Evolutionary conservation across 352 stramenopile genomes (phyloP).

Genomic region (Phytophthora sp.): DNA sequence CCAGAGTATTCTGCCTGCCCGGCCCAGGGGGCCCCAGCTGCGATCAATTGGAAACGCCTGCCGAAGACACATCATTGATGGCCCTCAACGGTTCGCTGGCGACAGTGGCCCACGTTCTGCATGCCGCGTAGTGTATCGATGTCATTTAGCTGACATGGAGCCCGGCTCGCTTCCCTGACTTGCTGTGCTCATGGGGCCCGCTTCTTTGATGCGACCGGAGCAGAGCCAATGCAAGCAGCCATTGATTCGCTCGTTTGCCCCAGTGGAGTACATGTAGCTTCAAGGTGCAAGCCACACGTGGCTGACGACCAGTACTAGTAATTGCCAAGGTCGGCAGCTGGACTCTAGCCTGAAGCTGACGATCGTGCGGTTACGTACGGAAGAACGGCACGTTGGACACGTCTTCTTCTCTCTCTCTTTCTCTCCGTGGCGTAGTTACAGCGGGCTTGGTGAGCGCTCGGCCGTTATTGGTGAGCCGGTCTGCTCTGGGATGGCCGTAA

Average conservation of each 20-base stretch:
- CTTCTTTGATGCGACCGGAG: background rate
- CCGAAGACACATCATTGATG: conserved; percentile 11
- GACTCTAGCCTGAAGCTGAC: too few relatives aligned
- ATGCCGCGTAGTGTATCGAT: conserved; percentile 8
- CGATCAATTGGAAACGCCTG: background rate
- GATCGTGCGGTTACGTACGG: conserved; percentile 3
- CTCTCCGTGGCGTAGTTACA: background rate
- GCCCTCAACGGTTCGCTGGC: conserved; percentile 3
- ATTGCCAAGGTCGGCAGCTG: background rate
- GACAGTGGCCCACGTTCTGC: background rate
- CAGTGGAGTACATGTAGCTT: conserved; percentile 1
- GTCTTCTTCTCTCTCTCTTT: conserved; percentile 2
- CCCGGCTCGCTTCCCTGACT: background rate
- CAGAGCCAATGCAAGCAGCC: conserved; percentile 30
- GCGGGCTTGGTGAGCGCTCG: background rate
- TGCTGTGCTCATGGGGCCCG: background rate
- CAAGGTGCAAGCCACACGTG: conserved; percentile 17
- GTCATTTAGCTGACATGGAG: conserved; percentile 4
- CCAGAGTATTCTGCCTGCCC: conserved; percentile 25
- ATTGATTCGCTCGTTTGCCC: background rate
- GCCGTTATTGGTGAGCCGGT: background rate
- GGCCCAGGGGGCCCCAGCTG: conserved; percentile 12
- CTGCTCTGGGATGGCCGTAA: conserved; percentile 1
- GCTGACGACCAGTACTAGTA: conserved; percentile 6
- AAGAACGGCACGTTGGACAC: conserved; percentile 1